Conservation (phyloP, 2,329 filamentous ascomycete genomes). For the Xylaria sp. region DNA sequence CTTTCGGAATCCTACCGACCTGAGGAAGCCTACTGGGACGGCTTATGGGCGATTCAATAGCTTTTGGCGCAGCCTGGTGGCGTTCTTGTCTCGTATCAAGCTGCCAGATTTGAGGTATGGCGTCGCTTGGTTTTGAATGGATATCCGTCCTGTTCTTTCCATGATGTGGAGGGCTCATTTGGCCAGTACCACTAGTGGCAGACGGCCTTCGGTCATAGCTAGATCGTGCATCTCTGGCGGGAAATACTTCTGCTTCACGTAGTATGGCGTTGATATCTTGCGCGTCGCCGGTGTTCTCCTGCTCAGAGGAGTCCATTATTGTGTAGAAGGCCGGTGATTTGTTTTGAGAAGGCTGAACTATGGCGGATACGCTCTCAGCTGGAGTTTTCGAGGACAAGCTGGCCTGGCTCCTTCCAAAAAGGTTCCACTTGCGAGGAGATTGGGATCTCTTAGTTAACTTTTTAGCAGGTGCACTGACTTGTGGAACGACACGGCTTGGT, state of each 20-base stretch:
- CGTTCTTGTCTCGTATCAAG: slow-evolving; percentile 25
- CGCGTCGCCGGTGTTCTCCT: slow-evolving; percentile 51
- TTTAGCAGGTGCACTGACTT: slow-evolving; percentile 53
- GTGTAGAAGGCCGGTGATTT: slow-evolving; percentile 69
- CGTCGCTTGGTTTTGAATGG: slow-evolving; percentile 5
- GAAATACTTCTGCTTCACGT: slow-evolving; percentile 58
- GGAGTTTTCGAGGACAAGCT: slow-evolving; percentile 53
- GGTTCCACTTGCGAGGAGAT: slow-evolving; percentile 70
- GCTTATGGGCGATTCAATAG: slow-evolving; percentile 25
- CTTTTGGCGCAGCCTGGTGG: background rate
- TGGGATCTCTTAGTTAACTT: slow-evolving; percentile 66
- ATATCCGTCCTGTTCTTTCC: slow-evolving; percentile 5
- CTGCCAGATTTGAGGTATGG: slow-evolving; percentile 29
- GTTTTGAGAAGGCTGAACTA: slow-evolving; percentile 59
- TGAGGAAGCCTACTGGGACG: slow-evolving; percentile 76
- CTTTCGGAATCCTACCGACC: slow-evolving; percentile 86
- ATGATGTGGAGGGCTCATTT: background rate
- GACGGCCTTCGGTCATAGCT: slow-evolving; percentile 37
- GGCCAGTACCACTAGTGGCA: slow-evolving; percentile 24
- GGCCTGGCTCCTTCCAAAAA: slow-evolving; percentile 67
- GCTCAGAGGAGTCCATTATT: slow-evolving; percentile 68
- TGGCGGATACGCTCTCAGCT: slow-evolving; percentile 56
- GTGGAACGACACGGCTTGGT: slow-evolving; percentile 47
- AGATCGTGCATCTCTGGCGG: slow-evolving; percentile 24
- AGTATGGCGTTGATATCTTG: slow-evolving; percentile 60